Evolutionary conservation across 768 basidiomycete species (phyloP).

Genomic region (Leccinum barrowsii): DNA sequence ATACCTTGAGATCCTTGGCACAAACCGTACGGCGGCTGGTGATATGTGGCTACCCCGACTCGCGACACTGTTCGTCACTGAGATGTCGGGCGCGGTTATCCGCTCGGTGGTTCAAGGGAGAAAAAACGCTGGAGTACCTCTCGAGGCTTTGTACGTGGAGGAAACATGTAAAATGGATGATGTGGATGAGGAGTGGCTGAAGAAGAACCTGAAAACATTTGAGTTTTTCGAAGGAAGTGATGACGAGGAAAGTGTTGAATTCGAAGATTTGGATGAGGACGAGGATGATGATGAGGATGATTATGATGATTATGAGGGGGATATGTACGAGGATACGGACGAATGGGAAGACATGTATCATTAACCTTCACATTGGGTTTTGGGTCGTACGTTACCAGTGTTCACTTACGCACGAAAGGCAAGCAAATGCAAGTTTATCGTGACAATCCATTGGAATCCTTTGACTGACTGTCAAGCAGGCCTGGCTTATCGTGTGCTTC

Average conservation of each 20-base stretch:
- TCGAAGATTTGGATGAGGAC: conserved; percentile 20
- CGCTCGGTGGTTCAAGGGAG: conserved; percentile 44
- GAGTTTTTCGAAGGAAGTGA: conserved; percentile 58
- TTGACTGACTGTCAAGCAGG: background rate
- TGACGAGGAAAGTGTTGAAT: conserved; percentile 35
- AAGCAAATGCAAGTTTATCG: background rate
- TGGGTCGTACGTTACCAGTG: background rate
- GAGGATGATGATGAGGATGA: background rate
- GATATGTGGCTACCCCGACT: conserved; percentile 48
- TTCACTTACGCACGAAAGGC: too few relatives aligned
- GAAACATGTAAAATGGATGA: conserved; percentile 38
- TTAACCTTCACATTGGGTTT: background rate
- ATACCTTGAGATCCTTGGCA: conserved; percentile 27
- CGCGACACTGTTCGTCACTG: conserved; percentile 43
- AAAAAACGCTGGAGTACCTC: conserved; percentile 39
- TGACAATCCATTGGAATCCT: background rate
- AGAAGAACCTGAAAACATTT: conserved; percentile 45
- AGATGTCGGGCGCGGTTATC: conserved; percentile 40
- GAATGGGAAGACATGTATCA: conserved; percentile 14
- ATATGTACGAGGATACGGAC: background rate
- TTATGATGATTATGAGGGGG: background rate
- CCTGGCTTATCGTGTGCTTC: background rate
- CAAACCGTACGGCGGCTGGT: background rate
- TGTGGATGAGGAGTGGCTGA: conserved; percentile 51
- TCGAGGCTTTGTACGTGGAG: conserved; percentile 46